Conservation (phyloP, 495 filamentous ascomycete species). For the Rhizodiscina lignyota region DNA sequence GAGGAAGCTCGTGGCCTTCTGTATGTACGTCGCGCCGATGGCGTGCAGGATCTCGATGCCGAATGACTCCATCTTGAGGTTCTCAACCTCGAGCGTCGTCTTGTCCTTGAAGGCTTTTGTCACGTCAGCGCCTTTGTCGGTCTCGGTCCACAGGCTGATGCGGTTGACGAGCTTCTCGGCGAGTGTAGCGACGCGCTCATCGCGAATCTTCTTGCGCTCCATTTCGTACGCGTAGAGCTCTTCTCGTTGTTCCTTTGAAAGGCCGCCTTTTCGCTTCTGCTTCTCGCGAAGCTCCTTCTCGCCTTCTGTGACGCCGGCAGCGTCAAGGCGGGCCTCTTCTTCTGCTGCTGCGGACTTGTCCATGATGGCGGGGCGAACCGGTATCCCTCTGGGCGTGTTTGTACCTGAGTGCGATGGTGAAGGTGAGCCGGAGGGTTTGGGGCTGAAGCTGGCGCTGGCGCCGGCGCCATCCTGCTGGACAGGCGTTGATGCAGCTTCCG, state of each 20-base stretch:
- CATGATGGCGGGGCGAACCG: slow-evolving; percentile 72
- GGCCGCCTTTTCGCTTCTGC: slow-evolving; percentile 74
- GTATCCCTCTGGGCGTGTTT: slow-evolving; percentile 51
- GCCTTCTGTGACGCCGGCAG: slow-evolving; percentile 53
- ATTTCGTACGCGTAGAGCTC: slow-evolving; percentile 74
- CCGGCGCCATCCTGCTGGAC: too few species aligned
- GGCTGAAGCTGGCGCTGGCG: background rate
- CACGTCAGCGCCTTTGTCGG: slow-evolving; percentile 72
- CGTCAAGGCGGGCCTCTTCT: slow-evolving; percentile 58
- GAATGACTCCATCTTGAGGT: slow-evolving; percentile 98
- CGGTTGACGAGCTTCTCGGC: slow-evolving; percentile 74
- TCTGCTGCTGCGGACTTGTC: slow-evolving; percentile 80
- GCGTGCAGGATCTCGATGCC: slow-evolving; percentile 94
- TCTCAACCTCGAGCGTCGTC: slow-evolving; percentile 88
- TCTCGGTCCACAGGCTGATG: slow-evolving; percentile 93
- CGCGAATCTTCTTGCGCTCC: slow-evolving; percentile 68
- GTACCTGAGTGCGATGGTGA: slow-evolving; percentile 32
- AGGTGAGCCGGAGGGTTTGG: slow-evolving; percentile 2
- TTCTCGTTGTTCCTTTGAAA: slow-evolving; percentile 81
- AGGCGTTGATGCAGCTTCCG: too few species aligned
- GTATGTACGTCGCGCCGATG: slow-evolving; percentile 75
- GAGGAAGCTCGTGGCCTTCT: slow-evolving; percentile 71
- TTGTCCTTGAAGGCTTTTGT: slow-evolving; percentile 84
- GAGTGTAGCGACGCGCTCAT: slow-evolving; percentile 77
- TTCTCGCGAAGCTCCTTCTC: slow-evolving; percentile 64